Evolutionary conservation across 768 basidiomycete genomes (phyloP).

Genomic region (Kwoniella botswanensis): DNA sequence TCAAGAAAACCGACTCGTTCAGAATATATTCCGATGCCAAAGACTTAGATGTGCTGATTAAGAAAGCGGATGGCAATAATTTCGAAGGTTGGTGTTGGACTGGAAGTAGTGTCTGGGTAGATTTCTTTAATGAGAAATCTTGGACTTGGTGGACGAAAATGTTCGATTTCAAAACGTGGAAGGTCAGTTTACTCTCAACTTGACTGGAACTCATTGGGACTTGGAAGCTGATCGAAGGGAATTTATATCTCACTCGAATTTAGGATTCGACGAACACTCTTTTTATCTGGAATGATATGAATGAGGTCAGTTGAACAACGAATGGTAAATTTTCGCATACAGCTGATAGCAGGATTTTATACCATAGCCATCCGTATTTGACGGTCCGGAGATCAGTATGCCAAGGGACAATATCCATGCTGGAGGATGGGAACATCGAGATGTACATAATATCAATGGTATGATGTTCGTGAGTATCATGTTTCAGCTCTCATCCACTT

Average conservation of each 20-base stretch:
- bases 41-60: conserved; percentile 80
- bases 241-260: too few relatives aligned
- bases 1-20: conserved; percentile 80
- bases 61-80: conserved; percentile 71
- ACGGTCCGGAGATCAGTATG: conserved; percentile 93
- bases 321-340: background rate
- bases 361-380: conserved; percentile 91
- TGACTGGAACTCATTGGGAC: too few relatives aligned
- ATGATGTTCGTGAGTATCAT: conserved; percentile 69
- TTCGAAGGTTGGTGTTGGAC: conserved; percentile 99
- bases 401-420: conserved; percentile 78
- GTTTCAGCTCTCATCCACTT: background rate
- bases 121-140: conserved; percentile 88
- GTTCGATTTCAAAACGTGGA: conserved; percentile 69
- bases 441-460: conserved; percentile 96
- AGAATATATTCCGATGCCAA: conserved; percentile 84
- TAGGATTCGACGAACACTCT: conserved; percentile 73
- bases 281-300: conserved; percentile 99
- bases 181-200: conserved; percentile 52
- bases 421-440: conserved; percentile 97
- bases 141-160: conserved; percentile 91
- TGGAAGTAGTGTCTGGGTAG: conserved; percentile 93
- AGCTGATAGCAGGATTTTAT: conserved; percentile 3
- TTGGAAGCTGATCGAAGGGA: too few relatives aligned
- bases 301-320: conserved; percentile 68